Base-by-base conservation (phyloP, 148 eudicot species). In the Camellia japonica region DNA sequence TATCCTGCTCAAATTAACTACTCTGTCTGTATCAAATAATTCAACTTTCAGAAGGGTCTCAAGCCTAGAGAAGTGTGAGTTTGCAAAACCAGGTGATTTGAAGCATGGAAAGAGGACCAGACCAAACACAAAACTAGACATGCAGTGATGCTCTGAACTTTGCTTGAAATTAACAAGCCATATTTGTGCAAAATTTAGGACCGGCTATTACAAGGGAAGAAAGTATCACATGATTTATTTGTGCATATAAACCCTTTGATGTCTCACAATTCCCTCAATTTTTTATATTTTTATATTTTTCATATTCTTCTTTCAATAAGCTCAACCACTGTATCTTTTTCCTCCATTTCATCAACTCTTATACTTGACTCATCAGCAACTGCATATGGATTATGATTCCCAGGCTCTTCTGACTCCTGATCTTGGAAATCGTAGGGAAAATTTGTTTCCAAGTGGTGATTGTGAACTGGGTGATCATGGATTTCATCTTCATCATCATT, bases 401-500 rank as follows among this genome's bases (percentile, higher is more conserved):
- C 84, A 12, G 23, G 47, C 16, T 82, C 87, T 52, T 85, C 84
- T 16, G 66, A 79, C 30, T 86, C 85, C 49, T 83, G 79, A 64
- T 85, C 82, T 67, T 78, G 69, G 30, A 85, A 75, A 81, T 63
- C 69, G 60, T 77, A 79, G 9, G 81, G 81, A 78, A 86, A 81
- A 77, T 80, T 80, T 38, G 86, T 84, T 71, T 89, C 87, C 75
- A 52, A 62, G 18, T 80, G 79, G 67, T 49, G 20, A 79, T 54
- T 77, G 19, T 80, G 73, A 52, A 80, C 71, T 15, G 75, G 74
- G 66, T 68, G 54, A 65, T 82, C 80, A 65, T 82, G 79, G 44
- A 61, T 78, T 78, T 84, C 89, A 59, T 78, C 84, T 81, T 85
- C 91, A 62, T 68, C 83, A 61, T 80, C 82, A 62, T 77, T 78